phyloP scores from a whole-genome alignment of 306 rosid genomes.

The Dryas drummondii region DNA sequence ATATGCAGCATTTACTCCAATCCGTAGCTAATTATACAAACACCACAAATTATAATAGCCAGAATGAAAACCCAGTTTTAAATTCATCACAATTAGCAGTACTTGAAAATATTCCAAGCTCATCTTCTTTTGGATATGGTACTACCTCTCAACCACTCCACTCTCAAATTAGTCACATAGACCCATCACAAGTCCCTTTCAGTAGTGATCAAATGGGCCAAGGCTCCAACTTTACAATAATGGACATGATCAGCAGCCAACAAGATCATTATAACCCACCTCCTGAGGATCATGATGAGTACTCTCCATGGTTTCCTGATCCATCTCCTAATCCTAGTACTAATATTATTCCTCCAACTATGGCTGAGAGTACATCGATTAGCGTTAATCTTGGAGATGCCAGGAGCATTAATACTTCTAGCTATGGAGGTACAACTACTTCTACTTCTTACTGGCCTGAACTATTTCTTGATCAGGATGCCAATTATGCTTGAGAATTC shows the following conservation, averaged over 20 bases:
- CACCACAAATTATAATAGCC: constrained; percentile 21
- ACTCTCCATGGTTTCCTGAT: constrained; percentile 39
- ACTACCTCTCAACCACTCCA: constrained; percentile 64
- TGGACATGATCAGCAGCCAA: constrained; percentile 38
- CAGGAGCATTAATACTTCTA: constrained; percentile 46
- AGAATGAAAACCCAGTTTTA: constrained; percentile 24
- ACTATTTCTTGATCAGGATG: constrained; percentile 31
- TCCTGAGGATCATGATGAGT: constrained; percentile 13
- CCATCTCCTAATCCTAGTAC: constrained; percentile 17
- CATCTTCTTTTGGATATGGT: constrained; percentile 39
- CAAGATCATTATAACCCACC: constrained; percentile 35
- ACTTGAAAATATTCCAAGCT: constrained; percentile 28
- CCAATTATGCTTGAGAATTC: constrained; percentile 42
- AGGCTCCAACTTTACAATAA: constrained; percentile 39
- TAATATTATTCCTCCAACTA: constrained; percentile 23
- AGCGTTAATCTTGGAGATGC: constrained; percentile 46
- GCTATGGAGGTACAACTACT: constrained; percentile 40
- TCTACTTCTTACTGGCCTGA: constrained; percentile 60
- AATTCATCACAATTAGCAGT: constrained; percentile 12
- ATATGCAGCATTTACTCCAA: constrained; percentile 55
- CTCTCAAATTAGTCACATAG: constrained; percentile 36
- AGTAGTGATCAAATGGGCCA: constrained; percentile 34
- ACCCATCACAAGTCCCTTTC: constrained; percentile 69
- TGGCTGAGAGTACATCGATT: constrained; percentile 4
- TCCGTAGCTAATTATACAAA: constrained; percentile 25